Evolutionary conservation across 1,139 yeast genomes (phyloP), one percentile per base, ranked within the genome.

Genomic region (Lodderomyces theae): DNA sequence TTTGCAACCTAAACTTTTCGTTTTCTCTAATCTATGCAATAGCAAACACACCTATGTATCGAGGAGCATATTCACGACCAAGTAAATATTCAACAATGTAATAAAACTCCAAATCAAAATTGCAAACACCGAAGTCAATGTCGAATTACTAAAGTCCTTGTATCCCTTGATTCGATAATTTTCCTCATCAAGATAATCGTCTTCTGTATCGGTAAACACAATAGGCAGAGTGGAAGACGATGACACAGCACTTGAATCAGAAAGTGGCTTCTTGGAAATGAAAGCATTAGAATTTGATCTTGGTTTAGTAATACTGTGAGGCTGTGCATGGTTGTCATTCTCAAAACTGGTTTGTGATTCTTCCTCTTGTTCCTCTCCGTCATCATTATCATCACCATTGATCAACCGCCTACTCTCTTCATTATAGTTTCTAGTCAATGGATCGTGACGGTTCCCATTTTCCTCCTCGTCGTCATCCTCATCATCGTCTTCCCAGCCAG

Each of bases 121-220:
- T 6, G 82, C 80, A 8, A 61, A 42, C 23, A 66, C 53, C 1
- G 79, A 53, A 18, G 77, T 69, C 8, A 64, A 31, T 3, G 71
- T 69, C 1, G 80, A 72, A 51, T 78, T 78, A 51, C 82, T 77
- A 67, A 76, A 74, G 52, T 77, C 82, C 43, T 67, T 72, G 50
- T 63, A 76, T 21, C 69, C 72, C 40, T 57, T 58, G 28, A 66
- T 52, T 34, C 51, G 36, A 23, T 38, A 45, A 13, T 42, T 34
- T 18, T 46, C 51, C 11, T 37, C 38, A 31, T 37, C 40, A 18
- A 42, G 37, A 33, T 25, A 41, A n/a, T 35, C 39, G 33, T 41
- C 42, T 26, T 34, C 37, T 3, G 17, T 29, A 15, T 35, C 38
- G 13, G 18, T 34, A 19, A 13, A 25, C 32, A 25, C 13, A 5